phyloP scores from a whole-genome alignment of 2,329 filamentous ascomycete genomes.

The Cyphellophora attinorum region DNA sequence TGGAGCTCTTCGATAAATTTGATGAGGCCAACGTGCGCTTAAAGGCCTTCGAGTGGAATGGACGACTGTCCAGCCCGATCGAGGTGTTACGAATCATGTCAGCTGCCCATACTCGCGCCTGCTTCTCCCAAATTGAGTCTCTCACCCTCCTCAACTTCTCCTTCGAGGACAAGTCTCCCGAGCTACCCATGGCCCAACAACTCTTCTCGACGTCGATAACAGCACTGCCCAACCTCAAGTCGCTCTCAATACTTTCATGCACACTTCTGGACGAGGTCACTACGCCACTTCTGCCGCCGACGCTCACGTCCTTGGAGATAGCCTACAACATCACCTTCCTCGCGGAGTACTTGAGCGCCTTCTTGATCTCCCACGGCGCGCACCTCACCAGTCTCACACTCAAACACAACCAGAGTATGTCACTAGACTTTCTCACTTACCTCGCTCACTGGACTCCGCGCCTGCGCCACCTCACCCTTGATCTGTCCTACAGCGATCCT shows the following conservation, averaged over 20 bases:
- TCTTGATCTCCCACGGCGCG: conserved; percentile 57
- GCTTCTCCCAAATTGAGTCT: conserved; percentile 38
- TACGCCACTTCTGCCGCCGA: conserved; percentile 57
- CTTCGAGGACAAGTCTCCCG: conserved; percentile 11
- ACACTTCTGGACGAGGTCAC: conserved; percentile 60
- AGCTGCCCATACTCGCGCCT: conserved; percentile 43
- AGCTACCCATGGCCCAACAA: conserved; percentile 5
- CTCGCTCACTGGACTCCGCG: conserved; percentile 60
- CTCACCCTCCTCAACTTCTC: conserved; percentile 29
- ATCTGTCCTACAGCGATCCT: conserved; percentile 67
- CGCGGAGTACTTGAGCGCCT: conserved; percentile 55
- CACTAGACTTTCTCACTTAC: conserved; percentile 61
- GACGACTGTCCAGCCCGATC: conserved; percentile 30
- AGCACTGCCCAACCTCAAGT: conserved; percentile 50
- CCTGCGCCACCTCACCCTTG: conserved; percentile 63
- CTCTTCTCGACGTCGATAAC: conserved; percentile 27
- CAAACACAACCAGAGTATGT: conserved; percentile 70
- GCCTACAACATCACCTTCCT: conserved; percentile 70
- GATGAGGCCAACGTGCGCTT: conserved; percentile 37
- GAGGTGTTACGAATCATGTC: conserved; percentile 32
- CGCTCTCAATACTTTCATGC: conserved; percentile 66
- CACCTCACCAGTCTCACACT: conserved; percentile 60
- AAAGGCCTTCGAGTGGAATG: conserved; percentile 48
- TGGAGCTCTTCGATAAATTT: conserved; percentile 56
- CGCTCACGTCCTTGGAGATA: conserved; percentile 59